phyloP scores from a whole-genome alignment of 352 stramenopile genomes.

The Phytophthora aleatoria region DNA sequence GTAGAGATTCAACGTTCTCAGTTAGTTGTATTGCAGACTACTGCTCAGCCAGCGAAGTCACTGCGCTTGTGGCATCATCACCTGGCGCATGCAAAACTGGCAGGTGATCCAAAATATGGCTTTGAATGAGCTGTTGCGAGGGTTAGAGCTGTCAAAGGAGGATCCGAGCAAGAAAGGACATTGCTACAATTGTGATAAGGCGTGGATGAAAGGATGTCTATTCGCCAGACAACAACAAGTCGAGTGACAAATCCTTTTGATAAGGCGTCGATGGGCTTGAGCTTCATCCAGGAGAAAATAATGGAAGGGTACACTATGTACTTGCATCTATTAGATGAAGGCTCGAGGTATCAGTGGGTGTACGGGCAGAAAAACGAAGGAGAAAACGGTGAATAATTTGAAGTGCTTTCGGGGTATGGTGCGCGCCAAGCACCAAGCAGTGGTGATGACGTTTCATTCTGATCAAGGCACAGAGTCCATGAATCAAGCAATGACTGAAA shows the following conservation, averaged over 20 bases:
- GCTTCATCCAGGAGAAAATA: background rate
- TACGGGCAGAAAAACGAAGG: constrained; percentile 17
- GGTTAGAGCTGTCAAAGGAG: background rate
- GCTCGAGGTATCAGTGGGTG: constrained; percentile 13
- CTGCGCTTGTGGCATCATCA: constrained; percentile 4
- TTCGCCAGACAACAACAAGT: background rate
- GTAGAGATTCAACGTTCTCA: background rate
- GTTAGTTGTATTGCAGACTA: background rate
- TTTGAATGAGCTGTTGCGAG: constrained; percentile 3
- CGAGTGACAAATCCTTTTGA: constrained; percentile 1
- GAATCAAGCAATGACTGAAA: background rate
- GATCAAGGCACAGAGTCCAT: constrained; percentile 17
- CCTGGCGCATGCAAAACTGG: constrained; percentile 17
- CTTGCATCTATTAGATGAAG: constrained; percentile 15
- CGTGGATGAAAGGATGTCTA: constrained; percentile 19
- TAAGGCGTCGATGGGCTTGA: constrained; percentile 9
- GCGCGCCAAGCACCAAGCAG: background rate
- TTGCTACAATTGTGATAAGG: constrained; percentile 13
- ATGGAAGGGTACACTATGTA: constrained; percentile 10
- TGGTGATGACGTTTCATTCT: constrained; percentile 9
- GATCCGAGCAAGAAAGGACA: background rate
- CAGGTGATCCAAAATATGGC: constrained; percentile 11
- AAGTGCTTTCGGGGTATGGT: background rate
- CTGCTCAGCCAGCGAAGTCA: background rate
- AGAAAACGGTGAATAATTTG: constrained; percentile 10